Evolutionary conservation across 2,329 filamentous ascomycete species (phyloP).

Genomic region (Aspergillus niger): DNA sequence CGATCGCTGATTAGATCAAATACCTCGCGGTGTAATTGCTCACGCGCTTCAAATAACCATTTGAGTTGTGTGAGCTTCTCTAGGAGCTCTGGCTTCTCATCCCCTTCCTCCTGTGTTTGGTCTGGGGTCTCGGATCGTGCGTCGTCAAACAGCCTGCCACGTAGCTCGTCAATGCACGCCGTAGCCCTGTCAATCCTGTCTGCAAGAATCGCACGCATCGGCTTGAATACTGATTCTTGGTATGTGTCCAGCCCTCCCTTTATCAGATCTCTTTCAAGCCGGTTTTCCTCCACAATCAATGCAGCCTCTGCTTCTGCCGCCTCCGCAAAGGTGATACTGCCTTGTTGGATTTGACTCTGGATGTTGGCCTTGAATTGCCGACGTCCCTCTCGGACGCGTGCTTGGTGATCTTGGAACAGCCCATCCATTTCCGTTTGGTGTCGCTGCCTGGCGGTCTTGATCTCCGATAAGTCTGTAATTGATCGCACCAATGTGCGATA

Average conservation of each 20-base stretch:
- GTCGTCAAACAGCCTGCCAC: constrained; percentile 70
- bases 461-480: constrained; percentile 72
- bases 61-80: constrained; percentile 94
- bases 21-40: constrained; percentile 79
- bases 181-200: constrained; percentile 73
- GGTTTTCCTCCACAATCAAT: constrained; percentile 68
- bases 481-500: constrained; percentile 74
- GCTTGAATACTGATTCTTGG: constrained; percentile 78
- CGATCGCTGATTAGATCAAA: constrained; percentile 83
- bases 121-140: constrained; percentile 71
- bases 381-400: constrained; percentile 60
- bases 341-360: constrained; percentile 74
- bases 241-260: constrained; percentile 83
- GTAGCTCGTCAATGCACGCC: constrained; percentile 74
- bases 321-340: constrained; percentile 78
- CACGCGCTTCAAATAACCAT: constrained; percentile 95
- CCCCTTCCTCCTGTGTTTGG: constrained; percentile 88
- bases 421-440: constrained; percentile 54
- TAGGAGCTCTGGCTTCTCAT: constrained; percentile 88
- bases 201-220: constrained; percentile 77
- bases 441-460: constrained; percentile 64
- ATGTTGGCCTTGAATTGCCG: constrained; percentile 72
- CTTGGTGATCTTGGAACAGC: constrained; percentile 55
- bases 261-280: constrained; percentile 69
- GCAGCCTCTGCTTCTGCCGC: constrained; percentile 80